phyloP scores from a whole-genome alignment of 495 filamentous ascomycete species.

The Aspergillus affinis region DNA sequence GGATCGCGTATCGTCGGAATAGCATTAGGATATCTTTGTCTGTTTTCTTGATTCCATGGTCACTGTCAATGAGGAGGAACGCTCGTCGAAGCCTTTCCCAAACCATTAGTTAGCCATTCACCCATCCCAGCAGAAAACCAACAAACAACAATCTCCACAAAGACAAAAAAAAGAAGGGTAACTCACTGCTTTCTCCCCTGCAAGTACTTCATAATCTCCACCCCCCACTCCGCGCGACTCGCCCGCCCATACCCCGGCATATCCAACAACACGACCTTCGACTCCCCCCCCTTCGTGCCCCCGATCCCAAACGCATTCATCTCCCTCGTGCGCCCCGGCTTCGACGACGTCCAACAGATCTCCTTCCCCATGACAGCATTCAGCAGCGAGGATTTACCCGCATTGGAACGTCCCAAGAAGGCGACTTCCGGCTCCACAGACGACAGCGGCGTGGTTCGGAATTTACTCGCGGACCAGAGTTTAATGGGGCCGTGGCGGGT shows the following conservation, averaged over 20 bases:
- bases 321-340: constrained; percentile 72
- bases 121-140: neutral
- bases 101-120: constrained; percentile 3
- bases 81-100: constrained; percentile 61
- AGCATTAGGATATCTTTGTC: constrained; percentile 66
- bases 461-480: constrained; percentile 68
- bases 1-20: constrained; percentile 61
- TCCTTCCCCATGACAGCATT: constrained; percentile 73
- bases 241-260: constrained; percentile 93
- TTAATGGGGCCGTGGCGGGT: constrained; percentile 58
- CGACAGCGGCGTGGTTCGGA: constrained; percentile 58
- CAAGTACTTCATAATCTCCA: constrained; percentile 84
- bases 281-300: constrained; percentile 51
- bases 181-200: constrained; percentile 62
- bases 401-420: constrained; percentile 83
- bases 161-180: neutral
- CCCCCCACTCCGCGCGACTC: constrained; percentile 75
- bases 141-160: neutral
- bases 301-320: constrained; percentile 88
- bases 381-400: constrained; percentile 85
- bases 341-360: constrained; percentile 62
- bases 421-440: constrained; percentile 57
- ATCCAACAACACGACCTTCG: constrained; percentile 68
- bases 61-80: constrained; percentile 79
- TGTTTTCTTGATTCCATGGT: constrained; percentile 73